Evolutionary conservation across 768 basidiomycete species (phyloP), one percentile per base, ranked within the genome.

Genomic region (Calvatia gigantea): DNA sequence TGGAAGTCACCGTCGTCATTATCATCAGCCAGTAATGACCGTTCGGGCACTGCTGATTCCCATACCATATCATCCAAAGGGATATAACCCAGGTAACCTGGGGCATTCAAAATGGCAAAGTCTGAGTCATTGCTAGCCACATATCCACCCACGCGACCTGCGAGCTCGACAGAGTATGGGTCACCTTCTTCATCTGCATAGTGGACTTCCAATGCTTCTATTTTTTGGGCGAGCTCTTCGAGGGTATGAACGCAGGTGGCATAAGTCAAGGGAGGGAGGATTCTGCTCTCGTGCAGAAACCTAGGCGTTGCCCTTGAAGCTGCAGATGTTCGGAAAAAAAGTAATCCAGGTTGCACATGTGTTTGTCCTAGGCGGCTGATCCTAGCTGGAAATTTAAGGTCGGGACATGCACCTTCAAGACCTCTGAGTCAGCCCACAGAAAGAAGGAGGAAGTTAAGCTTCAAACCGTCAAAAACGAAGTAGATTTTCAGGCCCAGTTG

Each of bases 401-500:
- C 70, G 0, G 90, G 88, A 48, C 75, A 78, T 29, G 90, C 76
- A 21, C 91, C 91, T 93, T 48, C 4, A 49, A 31, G 7, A 31
- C 54, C 53, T 46, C 44, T 21, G 37, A 39, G 47, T 50, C 33
- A 62, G 25, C 65, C 49, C 41, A 56, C 58, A 51, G 50, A 42
- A 50, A 37, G 23, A 58, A 39, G 12, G 44, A 52, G 33, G 9
- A 58, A 5, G 33, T 49, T 48, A 25, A 28, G 43, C 33, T 33
- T 72, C 79, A 54, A 59, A 92, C 91, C 91, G 65, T 94, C 91
- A 61, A 94, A 93, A 5, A 93, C 91, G 61, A 94, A 88, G 62
- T 82, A 76, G 5, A 90, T 70, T 49, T 73, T 72, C 35, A 91
- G 66, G 19, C 89, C 87, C 8, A 89, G 73, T 23, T 73, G 70